phyloP scores from a whole-genome alignment of 352 stramenopile genomes.

The Globisporangium carolinianum region DNA sequence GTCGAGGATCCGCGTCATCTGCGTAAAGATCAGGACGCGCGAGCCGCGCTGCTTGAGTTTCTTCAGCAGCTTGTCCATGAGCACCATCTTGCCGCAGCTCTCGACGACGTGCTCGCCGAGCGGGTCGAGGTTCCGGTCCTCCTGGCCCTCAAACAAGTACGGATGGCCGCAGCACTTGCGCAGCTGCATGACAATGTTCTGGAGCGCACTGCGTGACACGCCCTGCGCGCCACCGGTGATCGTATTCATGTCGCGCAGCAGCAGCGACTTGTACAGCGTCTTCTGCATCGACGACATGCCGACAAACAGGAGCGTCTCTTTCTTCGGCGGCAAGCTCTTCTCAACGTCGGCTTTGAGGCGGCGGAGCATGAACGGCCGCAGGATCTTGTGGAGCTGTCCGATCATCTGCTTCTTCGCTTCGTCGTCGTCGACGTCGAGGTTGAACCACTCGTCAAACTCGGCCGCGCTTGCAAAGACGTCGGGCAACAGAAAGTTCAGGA shows the following conservation, averaged over 20 bases:
- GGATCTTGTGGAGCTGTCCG: constrained; percentile 80
- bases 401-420: constrained; percentile 90
- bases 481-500: constrained; percentile 93
- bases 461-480: constrained; percentile 89
- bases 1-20: constrained; percentile 91
- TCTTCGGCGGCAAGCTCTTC: constrained; percentile 96
- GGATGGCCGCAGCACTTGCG: constrained; percentile 89
- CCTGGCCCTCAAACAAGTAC: constrained; percentile 93
- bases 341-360: constrained; percentile 99
- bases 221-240: constrained; percentile 59
- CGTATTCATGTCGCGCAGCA: constrained; percentile 94
- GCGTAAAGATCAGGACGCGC: constrained; percentile 89
- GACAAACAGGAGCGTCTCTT: constrained; percentile 94
- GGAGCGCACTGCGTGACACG: constrained; percentile 71
- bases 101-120: constrained; percentile 96
- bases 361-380: constrained; percentile 95
- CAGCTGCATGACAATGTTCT: constrained; percentile 87
- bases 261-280: constrained; percentile 94
- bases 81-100: constrained; percentile 97
- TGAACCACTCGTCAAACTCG: constrained; percentile 88
- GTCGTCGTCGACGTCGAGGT: constrained; percentile 81
- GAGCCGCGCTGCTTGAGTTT: constrained; percentile 85
- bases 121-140: constrained; percentile 92
- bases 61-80: constrained; percentile 91
- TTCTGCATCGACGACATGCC: constrained; percentile 93